Evolutionary conservation across 441 rosid genomes (phyloP), one percentile per base, ranked within the genome.

Genomic region (Adansonia gregorii): DNA sequence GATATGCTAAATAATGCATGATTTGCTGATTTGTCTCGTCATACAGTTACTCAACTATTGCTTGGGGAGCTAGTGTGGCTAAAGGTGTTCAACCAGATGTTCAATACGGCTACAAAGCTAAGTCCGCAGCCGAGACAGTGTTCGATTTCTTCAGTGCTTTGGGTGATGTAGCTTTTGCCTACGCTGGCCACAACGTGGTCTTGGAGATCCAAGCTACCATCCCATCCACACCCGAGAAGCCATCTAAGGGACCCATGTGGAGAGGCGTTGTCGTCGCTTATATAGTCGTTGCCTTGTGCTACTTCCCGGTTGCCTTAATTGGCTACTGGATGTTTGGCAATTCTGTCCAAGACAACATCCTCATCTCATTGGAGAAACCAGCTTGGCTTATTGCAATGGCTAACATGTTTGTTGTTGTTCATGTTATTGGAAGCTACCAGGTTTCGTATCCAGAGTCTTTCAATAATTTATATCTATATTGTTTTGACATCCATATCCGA

Each of bases 401-500:
- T 31, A 93, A 93, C 79, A 58, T 91, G 69, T 91, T 93, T 60
- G 97, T 93, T 58, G 95, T 91, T 51, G 51, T 93, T 52, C 97
- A 93, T 76, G 93, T 93, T 49, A 91, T 93, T 49, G 97, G 97
- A 67, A 89, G 95, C 83, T 91, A 91, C 84, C 97, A 91, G 95
- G 95, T 91, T 8, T 75, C 59, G 9, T 55, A 12, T 31, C 77
- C 4, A 10, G 0, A 48, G 54, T 17, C 43, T 67, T 0, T 22
- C 66, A 17, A 31, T 31, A 31, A 31, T 31, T 31, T 31, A 31
- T 31, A 31, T 31, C 35, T 31, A 31, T 31, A 31, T 31, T 31
- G 35, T 31, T 31, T 31, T 31, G 35, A 31, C 35, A 31, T 31
- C 35, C 35, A 31, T 31, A 31, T 31, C 35, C 2, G 35, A 1